Evolutionary conservation across 2,329 filamentous ascomycete species (phyloP).

Genomic region (Botrytis medusae): DNA sequence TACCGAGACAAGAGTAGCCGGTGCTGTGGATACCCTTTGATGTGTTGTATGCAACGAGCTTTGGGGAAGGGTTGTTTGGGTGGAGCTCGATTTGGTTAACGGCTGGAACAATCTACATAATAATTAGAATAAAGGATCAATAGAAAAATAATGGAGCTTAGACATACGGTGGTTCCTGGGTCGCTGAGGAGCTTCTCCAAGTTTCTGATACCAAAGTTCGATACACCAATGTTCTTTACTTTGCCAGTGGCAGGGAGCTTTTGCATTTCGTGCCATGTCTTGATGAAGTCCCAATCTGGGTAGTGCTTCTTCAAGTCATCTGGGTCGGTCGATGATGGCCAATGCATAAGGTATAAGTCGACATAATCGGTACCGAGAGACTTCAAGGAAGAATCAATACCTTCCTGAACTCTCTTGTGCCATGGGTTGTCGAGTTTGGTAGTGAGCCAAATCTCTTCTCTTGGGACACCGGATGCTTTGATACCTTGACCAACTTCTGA

Average conservation of each 20-base stretch:
- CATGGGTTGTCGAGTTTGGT: slow-evolving; percentile 82
- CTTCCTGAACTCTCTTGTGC: slow-evolving; percentile 68
- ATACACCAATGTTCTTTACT: slow-evolving; percentile 78
- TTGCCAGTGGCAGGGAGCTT: slow-evolving; percentile 68
- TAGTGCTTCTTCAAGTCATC: slow-evolving; percentile 61
- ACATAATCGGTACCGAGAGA: slow-evolving; percentile 64
- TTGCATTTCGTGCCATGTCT: slow-evolving; percentile 75
- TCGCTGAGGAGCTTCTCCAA: slow-evolving; percentile 73
- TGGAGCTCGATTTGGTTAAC: slow-evolving; percentile 85
- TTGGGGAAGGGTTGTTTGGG: slow-evolving; percentile 77
- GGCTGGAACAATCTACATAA: slow-evolving; percentile 54
- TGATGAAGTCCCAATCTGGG: slow-evolving; percentile 76
- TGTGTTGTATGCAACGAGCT: slow-evolving; percentile 71
- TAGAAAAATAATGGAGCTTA: neutral
- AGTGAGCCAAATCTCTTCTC: slow-evolving; percentile 68
- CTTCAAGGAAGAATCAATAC: slow-evolving; percentile 58
- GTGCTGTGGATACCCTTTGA: slow-evolving; percentile 74
- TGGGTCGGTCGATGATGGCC: slow-evolving; percentile 65
- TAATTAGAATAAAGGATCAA: slow-evolving; percentile 6
- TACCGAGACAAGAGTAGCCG: slow-evolving; percentile 72
- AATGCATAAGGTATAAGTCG: slow-evolving; percentile 72
- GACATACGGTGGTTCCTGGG: slow-evolving; percentile 57
- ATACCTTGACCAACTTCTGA: slow-evolving; percentile 66
- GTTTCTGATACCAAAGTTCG: slow-evolving; percentile 81
- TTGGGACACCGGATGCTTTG: slow-evolving; percentile 64